Evolutionary conservation across 139 green algal genomes (phyloP).

Genomic region (Picochlorum sp.): DNA sequence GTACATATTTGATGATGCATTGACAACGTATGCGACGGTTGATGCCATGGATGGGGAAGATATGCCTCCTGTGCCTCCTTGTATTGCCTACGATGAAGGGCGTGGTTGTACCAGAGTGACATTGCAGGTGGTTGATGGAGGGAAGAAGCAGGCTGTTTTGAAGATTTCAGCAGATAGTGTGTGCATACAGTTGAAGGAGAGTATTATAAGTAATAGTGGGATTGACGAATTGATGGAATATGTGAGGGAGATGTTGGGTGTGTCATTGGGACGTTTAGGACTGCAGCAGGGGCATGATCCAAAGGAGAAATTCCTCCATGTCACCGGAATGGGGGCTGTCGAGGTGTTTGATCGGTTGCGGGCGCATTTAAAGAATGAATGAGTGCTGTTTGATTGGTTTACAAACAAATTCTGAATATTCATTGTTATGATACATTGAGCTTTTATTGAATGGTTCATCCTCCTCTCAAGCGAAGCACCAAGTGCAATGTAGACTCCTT

Average conservation of each 20-base stretch:
- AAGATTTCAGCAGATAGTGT: constrained; percentile 67
- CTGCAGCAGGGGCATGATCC: constrained; percentile 35
- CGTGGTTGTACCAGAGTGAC: constrained; percentile 17
- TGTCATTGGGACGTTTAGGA: constrained; percentile 38
- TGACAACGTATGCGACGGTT: constrained; percentile 51
- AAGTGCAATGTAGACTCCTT: constrained; percentile 98
- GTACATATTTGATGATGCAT: constrained; percentile 64
- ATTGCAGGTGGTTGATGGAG: constrained; percentile 63
- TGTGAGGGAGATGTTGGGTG: constrained; percentile 33
- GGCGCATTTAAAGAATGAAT: not conserved
- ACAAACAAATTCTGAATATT: constrained; percentile 6
- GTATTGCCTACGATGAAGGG: constrained; percentile 41
- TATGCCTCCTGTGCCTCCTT: constrained; percentile 63
- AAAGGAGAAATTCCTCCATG: constrained; percentile 36
- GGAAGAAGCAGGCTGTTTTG: constrained; percentile 3
- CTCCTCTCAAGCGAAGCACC: constrained; percentile 92
- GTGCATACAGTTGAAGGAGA: constrained; percentile 49
- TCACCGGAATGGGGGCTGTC: constrained; percentile 22
- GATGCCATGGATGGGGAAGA: constrained; percentile 15
- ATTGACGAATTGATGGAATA: constrained; percentile 49
- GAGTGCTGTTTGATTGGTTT: constrained; percentile 72
- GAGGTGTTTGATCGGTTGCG: constrained; percentile 23
- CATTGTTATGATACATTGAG: too few relatives aligned
- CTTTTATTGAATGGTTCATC: constrained; percentile 7
- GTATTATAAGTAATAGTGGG: constrained; percentile 10